A percentile compares a stretch with the other conserved stretches of the same genome.
Evolutionary conservation across 768 basidiomycete genomes (phyloP).

Genomic region (Tephrocybe sp.): DNA sequence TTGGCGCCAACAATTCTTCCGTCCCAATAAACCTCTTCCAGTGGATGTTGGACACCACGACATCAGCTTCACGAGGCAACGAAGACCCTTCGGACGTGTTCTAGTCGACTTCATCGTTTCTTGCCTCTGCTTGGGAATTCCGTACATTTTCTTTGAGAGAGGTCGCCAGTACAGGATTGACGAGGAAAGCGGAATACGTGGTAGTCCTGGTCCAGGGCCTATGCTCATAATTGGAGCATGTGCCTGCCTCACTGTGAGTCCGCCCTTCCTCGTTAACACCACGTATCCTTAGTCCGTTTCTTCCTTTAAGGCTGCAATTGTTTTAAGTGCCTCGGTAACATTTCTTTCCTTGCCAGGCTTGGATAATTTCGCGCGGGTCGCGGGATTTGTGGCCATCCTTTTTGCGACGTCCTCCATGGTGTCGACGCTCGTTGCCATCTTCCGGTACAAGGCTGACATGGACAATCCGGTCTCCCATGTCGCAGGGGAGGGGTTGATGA

Average conservation of each 20-base stretch:
- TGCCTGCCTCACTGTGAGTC: slow-evolving; percentile 62
- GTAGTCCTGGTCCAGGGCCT: slow-evolving; percentile 53
- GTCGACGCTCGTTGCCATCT: slow-evolving; percentile 67
- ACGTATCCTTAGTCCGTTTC: slow-evolving; percentile 14
- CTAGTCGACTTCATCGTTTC: slow-evolving; percentile 60
- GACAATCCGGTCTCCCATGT: slow-evolving; percentile 47
- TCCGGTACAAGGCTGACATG: slow-evolving; percentile 69
- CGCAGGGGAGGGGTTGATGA: slow-evolving; percentile 57
- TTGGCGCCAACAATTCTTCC: slow-evolving; percentile 73
- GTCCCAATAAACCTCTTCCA: slow-evolving; percentile 67
- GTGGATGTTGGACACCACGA: slow-evolving; percentile 38
- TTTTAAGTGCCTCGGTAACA: slow-evolving; percentile 80
- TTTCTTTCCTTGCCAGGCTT: slow-evolving; percentile 79
- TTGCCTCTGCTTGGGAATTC: slow-evolving; percentile 73
- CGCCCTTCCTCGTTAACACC: slow-evolving; percentile 1
- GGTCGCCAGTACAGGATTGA: slow-evolving; percentile 50
- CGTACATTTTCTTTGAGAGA: slow-evolving; percentile 70
- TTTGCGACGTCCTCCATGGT: slow-evolving; percentile 71
- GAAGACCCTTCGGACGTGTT: slow-evolving; percentile 45
- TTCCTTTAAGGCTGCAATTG: slow-evolving; percentile 65
- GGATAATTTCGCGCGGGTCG: slow-evolving; percentile 60
- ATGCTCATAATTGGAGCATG: slow-evolving; percentile 66
- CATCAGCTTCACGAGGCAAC: slow-evolving; percentile 27
- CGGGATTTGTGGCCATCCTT: slow-evolving; percentile 66
- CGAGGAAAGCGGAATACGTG: slow-evolving; percentile 56